Percentiles rank a stretch among this genome's conserved stretches.
Conservation (phyloP, 1,284 basidiomycete species). For the Cutaneotrichosporon cutaneum region DNA sequence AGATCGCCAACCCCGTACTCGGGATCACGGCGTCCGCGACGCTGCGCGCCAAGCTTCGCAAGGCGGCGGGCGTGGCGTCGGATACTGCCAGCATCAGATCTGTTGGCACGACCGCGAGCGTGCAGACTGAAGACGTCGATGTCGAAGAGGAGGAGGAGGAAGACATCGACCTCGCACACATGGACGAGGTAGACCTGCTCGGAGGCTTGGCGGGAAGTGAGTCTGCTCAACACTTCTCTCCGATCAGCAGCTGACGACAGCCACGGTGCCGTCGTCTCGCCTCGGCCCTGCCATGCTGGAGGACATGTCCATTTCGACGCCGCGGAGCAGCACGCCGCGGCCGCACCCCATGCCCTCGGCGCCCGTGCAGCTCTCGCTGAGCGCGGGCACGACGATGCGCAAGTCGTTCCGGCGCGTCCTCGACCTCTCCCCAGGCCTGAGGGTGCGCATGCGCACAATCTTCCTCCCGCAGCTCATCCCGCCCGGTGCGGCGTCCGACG, state of each 20-base stretch:
- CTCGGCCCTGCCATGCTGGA: constrained; percentile 38
- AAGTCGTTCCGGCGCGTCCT: constrained; percentile 81
- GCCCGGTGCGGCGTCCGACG: constrained; percentile 57
- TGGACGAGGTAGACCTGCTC: constrained; percentile 78
- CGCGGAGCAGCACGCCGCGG: background rate
- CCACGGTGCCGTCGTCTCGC: constrained; percentile 37
- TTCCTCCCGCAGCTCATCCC: constrained; percentile 72
- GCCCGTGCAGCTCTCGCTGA: background rate
- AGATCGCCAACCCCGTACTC: constrained; percentile 68
- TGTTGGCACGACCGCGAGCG: constrained; percentile 26
- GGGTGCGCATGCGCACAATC: constrained; percentile 81
- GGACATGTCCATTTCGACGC: constrained; percentile 28
- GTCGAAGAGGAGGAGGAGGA: constrained; percentile 31
- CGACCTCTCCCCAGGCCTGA: constrained; percentile 72
- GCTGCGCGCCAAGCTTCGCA: constrained; percentile 55
- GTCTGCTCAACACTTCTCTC: constrained; percentile 11
- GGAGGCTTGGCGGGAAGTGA: constrained; percentile 58
- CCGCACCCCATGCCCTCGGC: background rate
- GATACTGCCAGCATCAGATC: constrained; percentile 32
- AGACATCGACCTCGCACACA: constrained; percentile 48
- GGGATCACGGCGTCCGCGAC: constrained; percentile 77
- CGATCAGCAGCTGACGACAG: constrained; percentile 15
- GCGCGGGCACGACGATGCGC: constrained; percentile 61
- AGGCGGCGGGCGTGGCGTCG: constrained; percentile 19
- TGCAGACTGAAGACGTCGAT: constrained; percentile 22